Base-by-base conservation (phyloP, 495 filamentous ascomycete genomes). In the Penicillium bovifimosum region DNA sequence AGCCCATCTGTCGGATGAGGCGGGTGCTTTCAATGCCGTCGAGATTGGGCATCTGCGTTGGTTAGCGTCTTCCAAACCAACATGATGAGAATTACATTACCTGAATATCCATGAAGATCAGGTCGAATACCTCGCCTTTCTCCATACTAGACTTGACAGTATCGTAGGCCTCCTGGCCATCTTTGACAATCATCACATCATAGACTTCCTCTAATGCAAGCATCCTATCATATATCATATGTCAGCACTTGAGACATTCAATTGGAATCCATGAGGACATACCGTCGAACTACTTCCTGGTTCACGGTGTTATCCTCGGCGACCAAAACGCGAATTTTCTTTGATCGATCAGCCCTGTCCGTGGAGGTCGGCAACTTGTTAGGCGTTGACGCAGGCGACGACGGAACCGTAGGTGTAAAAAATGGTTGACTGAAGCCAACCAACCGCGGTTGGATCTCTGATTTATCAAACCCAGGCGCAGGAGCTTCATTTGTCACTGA, bases 291-390 rank as follows among this genome's bases (percentile, higher is more conserved):
- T 13, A 96, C 91, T 60, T 96, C 89, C 60, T 95, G 87, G 62
- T 96, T 96, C n/a, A 91, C 90, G 28, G 83, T 83, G 62, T 96
- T 96, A 71, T 96, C 91, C 63, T 96, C 91, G 0, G 91, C 91
- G 18, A 96, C 91, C n/a, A 96, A 72, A 5, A 96, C 87, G 27
- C 86, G 82, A 24, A 95, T 76, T 62, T 83, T 88, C 20, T 79
- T 60, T 0, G 54, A 33, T 7, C 29, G 36, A 16, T 56, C 78
- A 1, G 76, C 80, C 6, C 74, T 58, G 31, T 67, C 70, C 9
- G 70, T 73, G 18, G 68, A 71, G 34, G 70, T 58, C 7, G 68
- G 64, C 0, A 69, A 62, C 27, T 27, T 72, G 67, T 49, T 74
- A 55, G 10, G 8, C 41, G 45, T 16, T 33, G 43, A 47, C 36